Evolutionary conservation across 2,329 filamentous ascomycete genomes (phyloP).

Genomic region (Cladophialophora yegresii): DNA sequence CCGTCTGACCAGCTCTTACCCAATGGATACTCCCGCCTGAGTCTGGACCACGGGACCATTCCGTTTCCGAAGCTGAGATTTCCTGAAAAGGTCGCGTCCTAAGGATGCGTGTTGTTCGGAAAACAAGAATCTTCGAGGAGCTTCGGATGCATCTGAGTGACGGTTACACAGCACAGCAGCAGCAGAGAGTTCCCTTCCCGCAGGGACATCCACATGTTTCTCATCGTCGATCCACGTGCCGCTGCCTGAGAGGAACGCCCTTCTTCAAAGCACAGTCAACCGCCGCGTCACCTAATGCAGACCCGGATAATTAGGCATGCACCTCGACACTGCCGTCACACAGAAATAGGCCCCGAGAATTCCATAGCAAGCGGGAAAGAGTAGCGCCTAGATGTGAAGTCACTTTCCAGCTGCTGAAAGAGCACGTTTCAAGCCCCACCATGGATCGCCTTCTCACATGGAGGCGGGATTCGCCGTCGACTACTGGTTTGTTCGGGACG

Average conservation of each 20-base stretch:
- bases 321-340: background rate
- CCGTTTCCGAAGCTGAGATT: background rate
- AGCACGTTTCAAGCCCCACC: background rate
- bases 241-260: background rate
- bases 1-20: constrained; percentile 6
- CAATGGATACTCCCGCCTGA: background rate
- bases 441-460: background rate
- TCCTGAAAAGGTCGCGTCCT: background rate
- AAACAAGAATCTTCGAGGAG: background rate
- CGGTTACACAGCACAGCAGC: background rate
- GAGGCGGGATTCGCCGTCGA: background rate
- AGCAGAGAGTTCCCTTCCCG: background rate
- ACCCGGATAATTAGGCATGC: background rate
- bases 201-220: background rate
- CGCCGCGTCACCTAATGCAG: constrained; percentile 2
- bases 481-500: background rate
- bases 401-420: background rate
- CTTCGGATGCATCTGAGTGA: background rate
- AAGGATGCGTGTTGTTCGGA: background rate
- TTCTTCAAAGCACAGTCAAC: background rate
- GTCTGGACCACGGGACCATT: background rate
- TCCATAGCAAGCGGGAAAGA: background rate
- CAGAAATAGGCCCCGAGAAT: background rate
- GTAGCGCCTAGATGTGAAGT: background rate
- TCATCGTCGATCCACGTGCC: background rate